Conservation (phyloP, 2,329 filamentous ascomycete genomes). For the Cyclaneusma minus region DNA sequence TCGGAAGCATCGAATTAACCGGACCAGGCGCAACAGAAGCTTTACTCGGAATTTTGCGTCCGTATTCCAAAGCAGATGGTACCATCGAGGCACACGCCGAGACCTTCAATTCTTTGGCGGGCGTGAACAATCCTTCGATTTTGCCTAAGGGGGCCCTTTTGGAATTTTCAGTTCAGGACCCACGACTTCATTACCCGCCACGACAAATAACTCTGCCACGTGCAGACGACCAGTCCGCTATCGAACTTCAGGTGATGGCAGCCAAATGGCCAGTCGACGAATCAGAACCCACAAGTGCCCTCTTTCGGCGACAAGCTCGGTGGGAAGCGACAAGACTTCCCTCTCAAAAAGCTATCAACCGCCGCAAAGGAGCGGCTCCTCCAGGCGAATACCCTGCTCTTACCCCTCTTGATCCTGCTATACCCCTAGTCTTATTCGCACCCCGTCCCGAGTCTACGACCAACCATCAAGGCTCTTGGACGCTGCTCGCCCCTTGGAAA, state of each 20-base stretch:
- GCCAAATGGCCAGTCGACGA: constrained; percentile 54
- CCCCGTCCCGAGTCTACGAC: constrained; percentile 31
- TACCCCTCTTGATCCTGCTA: constrained; percentile 49
- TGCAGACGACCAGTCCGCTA: constrained; percentile 20
- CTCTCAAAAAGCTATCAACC: constrained; percentile 68
- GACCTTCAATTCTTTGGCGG: constrained; percentile 34
- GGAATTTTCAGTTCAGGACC: constrained; percentile 61
- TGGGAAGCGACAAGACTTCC: constrained; percentile 49
- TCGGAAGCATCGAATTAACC: constrained; percentile 55
- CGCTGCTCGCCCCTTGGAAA: constrained; percentile 76
- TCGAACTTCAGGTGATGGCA: constrained; percentile 44
- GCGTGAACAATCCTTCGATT: constrained; percentile 51
- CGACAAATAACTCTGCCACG: constrained; percentile 29
- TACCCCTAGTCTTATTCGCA: constrained; percentile 60
- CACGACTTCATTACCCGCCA: constrained; percentile 65
- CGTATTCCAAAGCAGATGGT: constrained; percentile 23
- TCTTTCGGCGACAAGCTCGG: constrained; percentile 57
- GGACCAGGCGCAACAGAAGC: constrained; percentile 69
- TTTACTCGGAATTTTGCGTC: constrained; percentile 51
- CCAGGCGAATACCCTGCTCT: constrained; percentile 48
- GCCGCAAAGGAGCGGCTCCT: constrained; percentile 46
- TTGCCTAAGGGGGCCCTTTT: constrained; percentile 58
- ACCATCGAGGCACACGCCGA: constrained; percentile 26
- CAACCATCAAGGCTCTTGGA: constrained; percentile 58
- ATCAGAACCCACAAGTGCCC: constrained; percentile 25